Conservation (phyloP, 2,329 filamentous ascomycete genomes). For the Hymenoscyphus fraxineus region DNA sequence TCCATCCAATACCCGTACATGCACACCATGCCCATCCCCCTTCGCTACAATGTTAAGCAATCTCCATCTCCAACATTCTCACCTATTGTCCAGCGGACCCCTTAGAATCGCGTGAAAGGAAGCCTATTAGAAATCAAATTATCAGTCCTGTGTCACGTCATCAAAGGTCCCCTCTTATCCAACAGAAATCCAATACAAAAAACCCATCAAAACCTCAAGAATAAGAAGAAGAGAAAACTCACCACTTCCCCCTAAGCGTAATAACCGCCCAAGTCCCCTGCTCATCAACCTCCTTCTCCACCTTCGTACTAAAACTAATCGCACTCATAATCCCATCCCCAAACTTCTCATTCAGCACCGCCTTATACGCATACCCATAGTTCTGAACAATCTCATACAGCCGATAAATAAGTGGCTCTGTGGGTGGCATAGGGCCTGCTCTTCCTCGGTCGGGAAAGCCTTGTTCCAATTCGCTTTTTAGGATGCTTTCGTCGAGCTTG, state of each 20-base stretch:
- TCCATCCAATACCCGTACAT: too few species aligned
- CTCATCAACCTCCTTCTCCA: constrained; percentile 89
- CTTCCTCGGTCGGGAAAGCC: constrained; percentile 79
- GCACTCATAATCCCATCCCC: constrained; percentile 96
- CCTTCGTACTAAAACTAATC: constrained; percentile 83
- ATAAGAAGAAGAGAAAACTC: constrained; percentile 36
- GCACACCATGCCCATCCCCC: too few species aligned
- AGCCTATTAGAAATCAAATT: too few species aligned
- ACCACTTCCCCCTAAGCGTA: constrained; percentile 80
- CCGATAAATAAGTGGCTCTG: constrained; percentile 83
- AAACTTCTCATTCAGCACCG: constrained; percentile 91
- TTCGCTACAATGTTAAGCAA: too few species aligned
- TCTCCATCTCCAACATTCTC: too few species aligned
- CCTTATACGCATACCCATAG: constrained; percentile 95
- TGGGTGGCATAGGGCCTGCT: constrained; percentile 76
- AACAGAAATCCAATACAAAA: too few species aligned
- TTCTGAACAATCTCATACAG: constrained; percentile 95
- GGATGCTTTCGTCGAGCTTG: constrained; percentile 50
- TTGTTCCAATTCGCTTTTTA: constrained; percentile 58
- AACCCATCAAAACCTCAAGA: too few species aligned
- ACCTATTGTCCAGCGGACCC: too few species aligned
- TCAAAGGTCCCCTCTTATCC: too few species aligned
- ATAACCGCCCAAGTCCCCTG: constrained; percentile 84
- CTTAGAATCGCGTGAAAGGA: too few species aligned
- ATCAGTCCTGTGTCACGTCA: too few species aligned